Conservation (phyloP, 2,329 filamentous ascomycete genomes). For the Aspergillus sp. region DNA sequence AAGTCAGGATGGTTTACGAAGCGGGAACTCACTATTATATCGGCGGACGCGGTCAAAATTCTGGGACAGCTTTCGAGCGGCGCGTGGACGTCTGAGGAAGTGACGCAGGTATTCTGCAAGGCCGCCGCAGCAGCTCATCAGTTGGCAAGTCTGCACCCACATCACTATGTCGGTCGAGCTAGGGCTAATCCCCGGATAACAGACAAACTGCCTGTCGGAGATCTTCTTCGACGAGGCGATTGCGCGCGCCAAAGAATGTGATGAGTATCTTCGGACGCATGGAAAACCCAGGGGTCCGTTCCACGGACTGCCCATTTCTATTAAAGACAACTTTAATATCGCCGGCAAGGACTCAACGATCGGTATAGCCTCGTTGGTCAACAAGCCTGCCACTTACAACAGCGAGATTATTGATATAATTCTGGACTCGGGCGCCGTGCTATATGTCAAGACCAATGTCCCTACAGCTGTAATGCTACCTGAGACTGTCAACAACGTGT, state of each 20-base stretch:
- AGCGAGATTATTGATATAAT: conserved; percentile 39
- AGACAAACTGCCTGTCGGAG: conserved; percentile 63
- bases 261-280: conserved; percentile 49
- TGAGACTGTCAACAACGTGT: conserved; percentile 44
- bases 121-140: conserved; percentile 56
- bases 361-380: conserved; percentile 20
- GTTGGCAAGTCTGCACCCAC: conserved; percentile 37
- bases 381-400: conserved; percentile 20
- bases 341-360: conserved; percentile 23
- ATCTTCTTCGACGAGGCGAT: conserved; percentile 57
- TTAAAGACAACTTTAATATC: conserved; percentile 43
- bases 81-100: conserved; percentile 52
- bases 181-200: not conserved
- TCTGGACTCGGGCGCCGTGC: conserved; percentile 40
- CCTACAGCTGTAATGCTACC: conserved; percentile 46
- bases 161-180: not conserved
- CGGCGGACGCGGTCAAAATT: conserved; percentile 33
- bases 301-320: conserved; percentile 43
- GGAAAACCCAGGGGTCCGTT: conserved; percentile 38
- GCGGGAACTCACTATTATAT: conserved; percentile 52
- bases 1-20: conserved; percentile 60
- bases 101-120: conserved; percentile 56
- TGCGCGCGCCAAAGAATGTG: conserved; percentile 51
- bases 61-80: conserved; percentile 33
- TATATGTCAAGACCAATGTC: conserved; percentile 43